A percentile compares a stretch with the other conserved stretches of the same genome.
Evolutionary conservation across 805 yeast species (phyloP).

Genomic region (Cyberlindnera xylosilytica): DNA sequence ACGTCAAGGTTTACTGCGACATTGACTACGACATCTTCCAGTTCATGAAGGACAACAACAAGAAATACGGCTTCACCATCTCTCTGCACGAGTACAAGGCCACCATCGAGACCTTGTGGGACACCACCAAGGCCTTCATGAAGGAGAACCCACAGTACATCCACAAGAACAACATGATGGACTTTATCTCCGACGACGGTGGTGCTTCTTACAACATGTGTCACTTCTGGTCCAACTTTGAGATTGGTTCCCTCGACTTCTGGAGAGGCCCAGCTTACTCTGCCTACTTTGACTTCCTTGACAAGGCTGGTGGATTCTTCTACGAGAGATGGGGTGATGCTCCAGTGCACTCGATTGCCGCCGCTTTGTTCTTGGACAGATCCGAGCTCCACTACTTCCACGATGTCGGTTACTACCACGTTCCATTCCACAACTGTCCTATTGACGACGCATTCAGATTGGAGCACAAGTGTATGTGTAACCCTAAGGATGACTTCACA

Average conservation of each 20-base stretch:
- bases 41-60: slow-evolving; percentile 52
- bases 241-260: slow-evolving; percentile 67
- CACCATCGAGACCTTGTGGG: slow-evolving; percentile 69
- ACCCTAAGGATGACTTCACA: slow-evolving; percentile 71
- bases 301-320: slow-evolving; percentile 72
- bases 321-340: slow-evolving; percentile 96
- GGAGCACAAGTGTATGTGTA: slow-evolving; percentile 70
- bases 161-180: slow-evolving; percentile 50
- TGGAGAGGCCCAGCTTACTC: slow-evolving; percentile 63
- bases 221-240: slow-evolving; percentile 84
- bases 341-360: slow-evolving; percentile 80
- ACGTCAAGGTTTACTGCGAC: slow-evolving; percentile 58
- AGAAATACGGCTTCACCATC: slow-evolving; percentile 67
- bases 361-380: slow-evolving; percentile 55
- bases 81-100: slow-evolving; percentile 61
- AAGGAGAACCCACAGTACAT: slow-evolving; percentile 39
- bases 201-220: slow-evolving; percentile 72
- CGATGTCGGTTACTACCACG: slow-evolving; percentile 75
- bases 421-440: slow-evolving; percentile 80
- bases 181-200: slow-evolving; percentile 60
- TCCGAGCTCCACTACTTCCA: slow-evolving; percentile 67
- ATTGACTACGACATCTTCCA: slow-evolving; percentile 64
- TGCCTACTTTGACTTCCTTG: slow-evolving; percentile 60
- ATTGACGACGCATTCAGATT: slow-evolving; percentile 57
- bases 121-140: slow-evolving; percentile 47